These are phyloP conservation scores for Pseudopithomyces chartarum DNA, from an alignment of 2,329 filamentous ascomycete genomes.

Conservation along the genomic window DNA sequence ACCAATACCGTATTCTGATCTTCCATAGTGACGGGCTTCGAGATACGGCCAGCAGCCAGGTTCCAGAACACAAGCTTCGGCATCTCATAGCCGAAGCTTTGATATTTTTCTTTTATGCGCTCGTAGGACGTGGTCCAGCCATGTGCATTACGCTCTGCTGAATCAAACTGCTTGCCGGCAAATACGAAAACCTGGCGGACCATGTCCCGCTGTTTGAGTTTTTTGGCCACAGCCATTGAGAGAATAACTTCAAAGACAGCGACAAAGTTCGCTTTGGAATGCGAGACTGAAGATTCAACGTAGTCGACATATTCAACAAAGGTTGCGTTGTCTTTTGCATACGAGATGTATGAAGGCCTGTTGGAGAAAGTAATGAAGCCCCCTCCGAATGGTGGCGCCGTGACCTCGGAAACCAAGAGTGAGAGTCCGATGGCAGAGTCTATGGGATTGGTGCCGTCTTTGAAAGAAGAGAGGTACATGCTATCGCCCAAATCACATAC, in stretches of 20 bases:
- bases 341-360: constrained; percentile 47
- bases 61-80: constrained; percentile 68
- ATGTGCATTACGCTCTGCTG: constrained; percentile 24
- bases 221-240: constrained; percentile 57
- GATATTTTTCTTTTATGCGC: constrained; percentile 54
- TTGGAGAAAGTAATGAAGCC: constrained; percentile 61
- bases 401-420: constrained; percentile 60
- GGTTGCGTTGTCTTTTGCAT: constrained; percentile 35
- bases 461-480: constrained; percentile 54
- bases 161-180: constrained; percentile 65
- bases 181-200: constrained; percentile 66
- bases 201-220: constrained; percentile 62
- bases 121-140: constrained; percentile 56
- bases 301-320: constrained; percentile 51
- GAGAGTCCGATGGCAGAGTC: constrained; percentile 62
- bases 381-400: constrained; percentile 58
- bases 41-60: constrained; percentile 53
- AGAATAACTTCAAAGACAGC: constrained; percentile 63
- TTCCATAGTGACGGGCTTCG: constrained; percentile 57
- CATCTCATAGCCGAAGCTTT: constrained; percentile 59
- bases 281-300: constrained; percentile 46
- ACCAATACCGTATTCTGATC: constrained; percentile 56
- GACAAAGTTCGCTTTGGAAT: constrained; percentile 57
- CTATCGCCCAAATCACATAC: constrained; percentile 64
- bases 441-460: constrained; percentile 57